A percentile compares a stretch with the other conserved stretches of the same genome.
phyloP scores from a whole-genome alignment of 768 basidiomycete genomes.

The Roridomyces roridus region DNA sequence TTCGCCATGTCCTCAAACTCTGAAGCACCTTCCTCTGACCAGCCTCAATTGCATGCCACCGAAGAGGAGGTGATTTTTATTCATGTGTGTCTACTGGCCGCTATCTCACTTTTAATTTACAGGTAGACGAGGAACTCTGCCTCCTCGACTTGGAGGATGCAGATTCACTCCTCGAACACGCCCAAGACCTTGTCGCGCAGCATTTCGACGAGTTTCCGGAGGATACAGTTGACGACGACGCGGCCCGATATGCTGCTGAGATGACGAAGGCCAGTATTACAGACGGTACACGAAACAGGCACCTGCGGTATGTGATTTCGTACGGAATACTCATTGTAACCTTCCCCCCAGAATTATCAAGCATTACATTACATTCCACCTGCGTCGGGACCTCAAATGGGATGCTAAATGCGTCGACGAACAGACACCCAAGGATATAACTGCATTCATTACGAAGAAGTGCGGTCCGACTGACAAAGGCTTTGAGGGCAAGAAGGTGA shows the following conservation, averaged over 20 bases:
- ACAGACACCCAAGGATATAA: neutral
- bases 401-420: neutral
- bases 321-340: too few species aligned
- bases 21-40: too few species aligned
- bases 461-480: neutral
- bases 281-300: too few species aligned
- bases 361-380: neutral
- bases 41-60: too few species aligned
- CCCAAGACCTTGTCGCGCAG: neutral
- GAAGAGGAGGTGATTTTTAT: too few species aligned
- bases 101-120: too few species aligned
- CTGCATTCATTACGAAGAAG: neutral
- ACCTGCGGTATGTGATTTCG: too few species aligned
- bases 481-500: neutral
- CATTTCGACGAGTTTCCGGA: neutral
- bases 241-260: too few species aligned
- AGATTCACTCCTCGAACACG: neutral
- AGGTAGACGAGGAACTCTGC: slow-evolving; percentile 1
- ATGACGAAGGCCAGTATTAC: too few species aligned
- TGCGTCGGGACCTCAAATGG: neutral
- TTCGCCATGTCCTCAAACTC: too few species aligned
- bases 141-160: neutral
- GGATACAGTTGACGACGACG: too few species aligned
- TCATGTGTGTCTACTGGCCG: too few species aligned
- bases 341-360: neutral